phyloP scores from a whole-genome alignment of 2,329 filamentous ascomycete genomes.

The Aspergillus sp. region DNA sequence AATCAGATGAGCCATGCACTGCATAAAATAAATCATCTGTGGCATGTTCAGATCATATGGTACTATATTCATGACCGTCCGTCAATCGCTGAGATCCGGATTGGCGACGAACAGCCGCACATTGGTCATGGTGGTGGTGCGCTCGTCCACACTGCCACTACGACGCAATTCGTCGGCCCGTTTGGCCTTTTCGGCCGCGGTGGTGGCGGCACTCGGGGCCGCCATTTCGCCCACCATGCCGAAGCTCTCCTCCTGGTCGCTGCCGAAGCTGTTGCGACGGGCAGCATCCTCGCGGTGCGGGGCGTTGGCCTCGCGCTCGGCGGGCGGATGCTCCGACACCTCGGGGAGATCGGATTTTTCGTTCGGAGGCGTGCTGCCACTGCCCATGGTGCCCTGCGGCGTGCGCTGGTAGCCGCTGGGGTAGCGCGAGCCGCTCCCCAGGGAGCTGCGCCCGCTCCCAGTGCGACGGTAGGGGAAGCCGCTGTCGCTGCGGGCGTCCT shows the following conservation, averaged over 20 bases:
- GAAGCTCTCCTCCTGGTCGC: conserved; percentile 52
- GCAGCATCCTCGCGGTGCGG: conserved; percentile 21
- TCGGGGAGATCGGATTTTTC: conserved; percentile 41
- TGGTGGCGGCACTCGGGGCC: conserved; percentile 39
- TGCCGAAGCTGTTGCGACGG: conserved; percentile 30
- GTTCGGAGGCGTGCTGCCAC: conserved; percentile 53
- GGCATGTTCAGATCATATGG: neutral
- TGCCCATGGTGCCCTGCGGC: conserved; percentile 45
- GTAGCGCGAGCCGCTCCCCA: conserved; percentile 46
- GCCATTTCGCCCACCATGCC: conserved; percentile 53
- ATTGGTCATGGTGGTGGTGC: conserved; percentile 46
- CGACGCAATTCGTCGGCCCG: conserved; percentile 45
- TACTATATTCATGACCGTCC: neutral
- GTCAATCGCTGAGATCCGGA: conserved; percentile 44
- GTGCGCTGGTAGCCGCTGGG: conserved; percentile 45
- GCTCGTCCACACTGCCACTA: conserved; percentile 48
- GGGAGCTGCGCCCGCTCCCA: conserved; percentile 58
- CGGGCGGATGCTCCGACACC: conserved; percentile 38
- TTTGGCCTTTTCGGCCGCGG: conserved; percentile 38
- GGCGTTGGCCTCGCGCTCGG: conserved; percentile 26
- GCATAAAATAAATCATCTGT: neutral
- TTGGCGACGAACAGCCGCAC: conserved; percentile 48
- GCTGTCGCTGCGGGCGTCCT: conserved; percentile 49
- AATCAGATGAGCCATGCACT: neutral
- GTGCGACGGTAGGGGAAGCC: conserved; percentile 50